A percentile compares a stretch with the other conserved stretches of the same genome.
These are phyloP conservation scores for Paraurostyla sp. DNA, from an alignment of 73 alveolate species.

Conservation along the genomic window DNA sequence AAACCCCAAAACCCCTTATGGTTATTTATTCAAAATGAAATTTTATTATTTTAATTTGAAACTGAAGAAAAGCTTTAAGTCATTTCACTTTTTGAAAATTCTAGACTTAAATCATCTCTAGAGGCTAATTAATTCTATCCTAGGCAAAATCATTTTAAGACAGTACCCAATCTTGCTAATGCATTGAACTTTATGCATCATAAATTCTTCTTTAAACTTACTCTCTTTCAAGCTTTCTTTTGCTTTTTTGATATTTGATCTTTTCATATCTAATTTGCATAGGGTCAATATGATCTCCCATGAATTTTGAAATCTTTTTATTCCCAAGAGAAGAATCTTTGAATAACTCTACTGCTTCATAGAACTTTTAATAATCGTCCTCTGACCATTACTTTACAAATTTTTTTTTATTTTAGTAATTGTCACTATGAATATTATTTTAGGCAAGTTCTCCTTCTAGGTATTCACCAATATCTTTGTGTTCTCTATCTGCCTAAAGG, in stretches of 20 bases:
- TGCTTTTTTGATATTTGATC: not conserved
- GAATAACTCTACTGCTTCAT: slow-evolving; percentile 61
- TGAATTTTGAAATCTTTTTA: slow-evolving; percentile 73
- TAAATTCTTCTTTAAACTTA: not conserved
- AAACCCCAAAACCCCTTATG: too few relatives aligned
- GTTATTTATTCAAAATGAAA: too few relatives aligned
- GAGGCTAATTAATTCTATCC: too few relatives aligned
- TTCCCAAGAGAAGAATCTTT: slow-evolving; percentile 57
- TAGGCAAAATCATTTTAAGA: too few relatives aligned
- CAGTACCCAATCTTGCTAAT: slow-evolving; percentile 1
- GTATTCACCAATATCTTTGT: slow-evolving; percentile 16
- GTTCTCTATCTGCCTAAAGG: not conserved
- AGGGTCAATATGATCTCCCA: slow-evolving; percentile 80
- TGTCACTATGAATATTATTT: not conserved
- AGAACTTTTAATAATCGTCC: slow-evolving; percentile 66
- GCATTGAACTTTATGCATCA: slow-evolving; percentile 49
- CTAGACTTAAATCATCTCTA: too few relatives aligned
- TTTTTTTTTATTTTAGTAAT: not conserved
- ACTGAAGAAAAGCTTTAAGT: too few relatives aligned
- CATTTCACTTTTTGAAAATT: too few relatives aligned
- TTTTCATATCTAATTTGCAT: slow-evolving; percentile 48
- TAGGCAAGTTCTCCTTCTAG: slow-evolving; percentile 4
- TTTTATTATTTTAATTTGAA: too few relatives aligned
- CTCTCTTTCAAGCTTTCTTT: slow-evolving; percentile 37
- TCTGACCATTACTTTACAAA: slow-evolving; percentile 57